A percentile compares a stretch with the other conserved stretches of the same genome.
These are phyloP conservation scores for Tuber aestivum DNA, from an alignment of 495 filamentous ascomycete species.

Conservation along the genomic window DNA sequence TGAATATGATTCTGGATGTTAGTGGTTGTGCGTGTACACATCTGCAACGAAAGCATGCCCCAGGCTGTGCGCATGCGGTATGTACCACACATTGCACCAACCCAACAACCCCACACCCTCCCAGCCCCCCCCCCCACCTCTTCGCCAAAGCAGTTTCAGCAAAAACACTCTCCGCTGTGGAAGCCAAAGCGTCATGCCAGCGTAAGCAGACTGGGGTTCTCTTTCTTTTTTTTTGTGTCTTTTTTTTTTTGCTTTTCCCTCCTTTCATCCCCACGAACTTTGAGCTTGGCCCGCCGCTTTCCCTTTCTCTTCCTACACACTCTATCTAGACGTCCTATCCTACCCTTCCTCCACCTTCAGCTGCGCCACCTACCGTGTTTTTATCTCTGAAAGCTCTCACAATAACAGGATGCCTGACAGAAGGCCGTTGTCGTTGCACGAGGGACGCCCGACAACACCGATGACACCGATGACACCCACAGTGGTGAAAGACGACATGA, in stretches of 20 bases:
- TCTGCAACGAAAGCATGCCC: not conserved
- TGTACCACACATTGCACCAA: constrained; percentile 3
- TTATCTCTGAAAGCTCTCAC: not conserved
- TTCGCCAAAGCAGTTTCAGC: not conserved
- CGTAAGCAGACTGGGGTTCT: not conserved
- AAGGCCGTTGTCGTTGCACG: constrained; percentile 28
- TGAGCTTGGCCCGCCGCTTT: not conserved
- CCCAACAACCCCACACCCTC: not conserved
- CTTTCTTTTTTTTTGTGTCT: not conserved
- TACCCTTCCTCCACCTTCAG: not conserved
- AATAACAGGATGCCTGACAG: constrained; percentile 27
- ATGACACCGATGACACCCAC: constrained; percentile 23
- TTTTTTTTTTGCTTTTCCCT: not conserved
- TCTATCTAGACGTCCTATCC: not conserved
- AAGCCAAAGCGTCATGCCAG: not conserved
- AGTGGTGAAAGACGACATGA: constrained; percentile 39
- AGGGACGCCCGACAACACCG: constrained; percentile 22
- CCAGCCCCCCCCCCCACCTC: not conserved
- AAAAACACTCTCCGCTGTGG: not conserved
- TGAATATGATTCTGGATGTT: not conserved
- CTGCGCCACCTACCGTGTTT: not conserved
- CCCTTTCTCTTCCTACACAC: not conserved
- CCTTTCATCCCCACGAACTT: not conserved
- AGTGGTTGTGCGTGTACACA: not conserved
- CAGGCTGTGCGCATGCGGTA: not conserved